Base-by-base conservation (phyloP, 2,329 filamentous ascomycete genomes). In the Nemania sp. region DNA sequence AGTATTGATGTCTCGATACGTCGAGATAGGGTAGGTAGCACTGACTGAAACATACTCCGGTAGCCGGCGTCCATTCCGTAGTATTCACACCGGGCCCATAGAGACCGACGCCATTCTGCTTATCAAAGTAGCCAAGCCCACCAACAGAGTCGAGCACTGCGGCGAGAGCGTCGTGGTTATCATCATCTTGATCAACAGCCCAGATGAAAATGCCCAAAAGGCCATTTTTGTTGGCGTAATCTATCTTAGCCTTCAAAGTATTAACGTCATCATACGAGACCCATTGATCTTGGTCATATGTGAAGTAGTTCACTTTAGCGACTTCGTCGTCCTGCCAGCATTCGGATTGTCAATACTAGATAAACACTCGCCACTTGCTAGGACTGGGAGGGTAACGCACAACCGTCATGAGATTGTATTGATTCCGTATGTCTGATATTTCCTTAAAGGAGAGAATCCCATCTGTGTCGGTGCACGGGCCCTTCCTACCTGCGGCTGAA, bases 241-340 rank as follows among this genome's bases (percentile, higher is more conserved):
- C 72, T 5, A 73, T 72, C 68, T 81, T 82, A 27, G 72, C 47
- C 54, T 75, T 71, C 10, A 81, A 69, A 0, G 81, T 82, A 1
- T 77, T 73, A 0, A 55, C 53, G 54, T 82, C 79, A 66, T 83
- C 81, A 47, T 74, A 84, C 1, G 76, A 77, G 2, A 83, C 78
- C 82, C 80, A 85, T 68, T 84, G 78, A 57, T 80, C 70, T 1
- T 69, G 67, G 57, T 76, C 77, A 27, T 70, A 80, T 1, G 76
- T 76, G 18, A 80, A 51, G 29, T 57, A 66, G 10, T 66, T 43
- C 7, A 65, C 63, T 26, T 47, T 1, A 11, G 49, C 76, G 2
- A 72, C 66, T 49, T 78, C 69, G 22, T 81, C 75, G 24, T 66
- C 10, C 61, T 63, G 1, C 70, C 71, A 41, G 18, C 32, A 55